Evolutionary conservation across 208 protist genomes (phyloP), one percentile per base, ranked within the genome.

Genomic region (Crithidia thermophila): DNA sequence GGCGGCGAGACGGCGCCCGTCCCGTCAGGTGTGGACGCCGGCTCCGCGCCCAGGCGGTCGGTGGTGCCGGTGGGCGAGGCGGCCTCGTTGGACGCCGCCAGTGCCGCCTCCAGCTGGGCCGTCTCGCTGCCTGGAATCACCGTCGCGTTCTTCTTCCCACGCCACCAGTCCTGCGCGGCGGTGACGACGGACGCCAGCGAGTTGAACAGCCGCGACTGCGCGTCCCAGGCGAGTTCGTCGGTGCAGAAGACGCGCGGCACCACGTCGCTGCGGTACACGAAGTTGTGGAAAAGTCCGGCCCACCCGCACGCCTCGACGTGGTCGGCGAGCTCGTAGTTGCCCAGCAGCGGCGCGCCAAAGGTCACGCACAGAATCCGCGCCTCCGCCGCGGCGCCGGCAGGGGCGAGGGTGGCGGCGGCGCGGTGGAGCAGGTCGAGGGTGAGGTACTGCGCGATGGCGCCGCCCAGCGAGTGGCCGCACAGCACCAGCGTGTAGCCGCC

Each of bases 391-490:
- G 74, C 57, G 25, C 61, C 64, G 14, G 67, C 66, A 3, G 75
- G 52, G 55, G 59, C 62, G 31, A 76, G 63, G 23, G 73, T 53
- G 8, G 72, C 49, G 18, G 57, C 63, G 3, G 72, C 63, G 25
- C 77, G 43, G 40, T 65, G 72, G 37, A 94, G 69, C 39, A 92
- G 60, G 47, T 82, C 61, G 36, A 94, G 52, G 16, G 77, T 75
- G 6, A 91, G 50, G 30, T 90, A 76, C 75, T 88, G 75, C 4
- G 89, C 89, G 18, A 91, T 77, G 16, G 78, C 81, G 1, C 89
- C 89, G 14, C 86, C 89, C 0, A 94, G 78, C 0, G 89, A 94
- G 73, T 94, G 89, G 21, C 89, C 89, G n/a, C 71, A 85, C 43
- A 94, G 57, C 10, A 93, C 84, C 11, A 94, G 75, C 4, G 77